Percentiles rank a stretch among this genome's conserved stretches.
Evolutionary conservation across 169 alveolate genomes (phyloP).

Genomic region (Ophryocystis elektroscirrha): DNA sequence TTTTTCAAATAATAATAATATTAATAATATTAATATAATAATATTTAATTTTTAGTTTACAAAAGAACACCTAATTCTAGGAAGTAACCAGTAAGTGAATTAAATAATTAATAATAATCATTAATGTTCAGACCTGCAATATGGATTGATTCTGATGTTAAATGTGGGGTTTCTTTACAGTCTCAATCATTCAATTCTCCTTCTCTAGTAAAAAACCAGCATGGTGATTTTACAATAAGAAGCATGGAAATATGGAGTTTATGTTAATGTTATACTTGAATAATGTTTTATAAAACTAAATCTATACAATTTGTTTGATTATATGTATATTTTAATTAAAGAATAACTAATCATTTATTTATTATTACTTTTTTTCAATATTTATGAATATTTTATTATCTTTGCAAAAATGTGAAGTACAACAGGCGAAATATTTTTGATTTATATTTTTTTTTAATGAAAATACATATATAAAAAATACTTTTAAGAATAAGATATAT

Average conservation of each 20-base stretch:
- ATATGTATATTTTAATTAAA: constrained; percentile 13
- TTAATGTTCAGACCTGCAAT: no score
- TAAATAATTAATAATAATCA: no score
- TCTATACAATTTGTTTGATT: constrained; percentile 18
- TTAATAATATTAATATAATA: no score
- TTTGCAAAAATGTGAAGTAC: not conserved
- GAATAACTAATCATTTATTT: constrained; percentile 4
- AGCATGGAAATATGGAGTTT: constrained; percentile 6
- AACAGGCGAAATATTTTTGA: constrained; percentile 15
- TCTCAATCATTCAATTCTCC: constrained; percentile 3
- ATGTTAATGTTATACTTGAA: constrained; percentile 11
- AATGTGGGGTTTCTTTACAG: no score
- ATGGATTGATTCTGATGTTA: no score
- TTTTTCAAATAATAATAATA: no score
- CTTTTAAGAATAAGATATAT: no score
- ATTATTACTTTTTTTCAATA: not conserved
- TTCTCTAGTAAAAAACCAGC: constrained; percentile 10
- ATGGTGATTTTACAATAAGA: constrained; percentile 12
- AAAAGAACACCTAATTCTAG: no score
- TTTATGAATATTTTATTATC: constrained; percentile 9
- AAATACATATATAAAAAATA: constrained; percentile 16
- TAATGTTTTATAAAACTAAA: constrained; percentile 10
- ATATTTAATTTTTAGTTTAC: no score
- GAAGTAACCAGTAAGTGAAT: no score
- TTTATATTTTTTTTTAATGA: constrained; percentile 10